Percentiles rank a stretch among this genome's conserved stretches.
These are phyloP conservation scores for Atkinsonella texensis DNA, from an alignment of 2,329 filamentous ascomycete species.

Conservation along the genomic window DNA sequence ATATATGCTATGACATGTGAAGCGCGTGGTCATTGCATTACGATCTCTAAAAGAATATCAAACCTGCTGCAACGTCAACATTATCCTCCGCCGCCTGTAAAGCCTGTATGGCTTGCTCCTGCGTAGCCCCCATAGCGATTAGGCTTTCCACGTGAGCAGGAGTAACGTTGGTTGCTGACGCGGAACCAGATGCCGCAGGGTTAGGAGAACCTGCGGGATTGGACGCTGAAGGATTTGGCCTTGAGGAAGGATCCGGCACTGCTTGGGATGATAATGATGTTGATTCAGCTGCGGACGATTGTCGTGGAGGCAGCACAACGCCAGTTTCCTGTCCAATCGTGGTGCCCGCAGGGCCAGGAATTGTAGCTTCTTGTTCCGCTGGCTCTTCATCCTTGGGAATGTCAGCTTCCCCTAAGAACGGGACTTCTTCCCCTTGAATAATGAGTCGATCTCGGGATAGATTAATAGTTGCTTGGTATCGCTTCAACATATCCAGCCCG, in stretches of 20 bases:
- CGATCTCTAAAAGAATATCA: slow-evolving; percentile 9
- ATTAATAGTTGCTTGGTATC: slow-evolving; percentile 89
- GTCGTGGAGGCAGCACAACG: slow-evolving; percentile 40
- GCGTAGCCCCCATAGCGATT: slow-evolving; percentile 63
- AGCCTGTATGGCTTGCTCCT: slow-evolving; percentile 65
- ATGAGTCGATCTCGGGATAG: slow-evolving; percentile 72
- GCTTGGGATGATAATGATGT: slow-evolving; percentile 3
- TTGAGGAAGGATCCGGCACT: slow-evolving; percentile 12
- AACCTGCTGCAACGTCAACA: slow-evolving; percentile 46
- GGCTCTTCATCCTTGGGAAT: slow-evolving; percentile 79
- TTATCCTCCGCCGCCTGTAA: slow-evolving; percentile 76
- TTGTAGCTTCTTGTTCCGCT: slow-evolving; percentile 65
- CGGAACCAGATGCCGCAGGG: slow-evolving; percentile 12
- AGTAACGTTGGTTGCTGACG: slow-evolving; percentile 25
- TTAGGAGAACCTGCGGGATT: slow-evolving; percentile 12
- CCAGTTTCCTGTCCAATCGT: slow-evolving; percentile 77
- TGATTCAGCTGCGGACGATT: slow-evolving; percentile 11
- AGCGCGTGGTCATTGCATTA: not conserved
- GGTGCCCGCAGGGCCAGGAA: slow-evolving; percentile 78
- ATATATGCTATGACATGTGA: not conserved
- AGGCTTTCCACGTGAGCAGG: slow-evolving; percentile 65
- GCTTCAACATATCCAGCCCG: slow-evolving; percentile 92
- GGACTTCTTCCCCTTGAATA: slow-evolving; percentile 78
- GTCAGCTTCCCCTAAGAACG: slow-evolving; percentile 84
- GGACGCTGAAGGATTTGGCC: slow-evolving; percentile 8